Evolutionary conservation across 163 green algal genomes (phyloP).

Genomic region (Dunaliella salina): DNA sequence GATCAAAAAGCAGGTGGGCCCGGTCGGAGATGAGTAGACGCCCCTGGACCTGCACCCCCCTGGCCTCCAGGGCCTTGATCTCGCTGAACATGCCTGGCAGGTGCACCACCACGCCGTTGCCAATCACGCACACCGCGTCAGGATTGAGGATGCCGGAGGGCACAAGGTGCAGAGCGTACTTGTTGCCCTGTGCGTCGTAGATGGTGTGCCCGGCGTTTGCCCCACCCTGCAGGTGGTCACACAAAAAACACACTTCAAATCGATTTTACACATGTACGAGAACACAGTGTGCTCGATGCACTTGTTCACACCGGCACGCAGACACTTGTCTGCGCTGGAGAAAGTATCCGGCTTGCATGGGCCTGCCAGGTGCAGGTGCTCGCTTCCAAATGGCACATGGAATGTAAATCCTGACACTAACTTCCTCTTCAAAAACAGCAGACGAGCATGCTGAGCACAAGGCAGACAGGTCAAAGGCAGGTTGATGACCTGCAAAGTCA

Average conservation of each 20-base stretch:
- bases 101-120: conserved; percentile 97
- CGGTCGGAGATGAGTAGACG: conserved; percentile 86
- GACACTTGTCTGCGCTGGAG: too few species aligned
- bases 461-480: background rate
- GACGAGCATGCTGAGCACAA: background rate
- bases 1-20: conserved; percentile 96
- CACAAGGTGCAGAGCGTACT: conserved; percentile 96
- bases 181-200: conserved; percentile 91
- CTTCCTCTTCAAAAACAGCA: too few species aligned
- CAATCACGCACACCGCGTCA: conserved; percentile 85
- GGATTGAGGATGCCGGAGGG: conserved; percentile 93
- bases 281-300: too few species aligned
- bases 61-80: conserved; percentile 74
- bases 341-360: too few species aligned
- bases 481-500: background rate
- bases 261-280: too few species aligned
- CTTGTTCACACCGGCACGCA: too few species aligned
- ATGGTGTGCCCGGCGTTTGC: conserved; percentile 99
- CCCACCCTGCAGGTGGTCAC: conserved; percentile 77
- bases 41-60: conserved; percentile 65
- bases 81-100: conserved; percentile 93
- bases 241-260: too few species aligned
- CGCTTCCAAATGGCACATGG: too few species aligned
- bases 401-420: too few species aligned
- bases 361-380: too few species aligned